Evolutionary conservation across 2,329 filamentous ascomycete species (phyloP), one percentile per base, ranked within the genome.

Genomic region (Coniochaeta pulveracea): DNA sequence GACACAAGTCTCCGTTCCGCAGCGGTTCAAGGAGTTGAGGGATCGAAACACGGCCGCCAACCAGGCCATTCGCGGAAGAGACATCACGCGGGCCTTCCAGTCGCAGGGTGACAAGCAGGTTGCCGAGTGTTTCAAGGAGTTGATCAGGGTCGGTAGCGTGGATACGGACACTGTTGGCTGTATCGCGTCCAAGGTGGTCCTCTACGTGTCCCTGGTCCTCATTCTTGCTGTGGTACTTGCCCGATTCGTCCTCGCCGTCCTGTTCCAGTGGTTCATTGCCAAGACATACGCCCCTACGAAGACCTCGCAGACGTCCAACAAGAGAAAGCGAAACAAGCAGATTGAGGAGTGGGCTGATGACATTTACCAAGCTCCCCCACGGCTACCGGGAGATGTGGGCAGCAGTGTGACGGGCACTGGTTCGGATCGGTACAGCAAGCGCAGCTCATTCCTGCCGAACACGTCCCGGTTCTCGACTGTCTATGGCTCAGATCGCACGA

Each of bases 331-430:
- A 38, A 81, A 88, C 45, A 77, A 81, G 46, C 86, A 96, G 60
- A 98, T 98, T 43, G 91, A 98, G 56, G 89, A 95, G 48, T 98
- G 91, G 91, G 81, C 80, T 10, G 85, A 96, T 43, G 91, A 98
- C 50, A 98, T 98, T 47, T 96, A 98, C 57, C 82, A 86, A 26
- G 83, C 89, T 4, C 85, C 86, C 16, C 78, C 81, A 35, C 82
- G 86, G 43, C 67, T 95, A 42, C 72, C 80, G 4, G 91, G 76
- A 12, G 76, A 94, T 47, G 63, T 80, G 26, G 72, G 74, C 37
- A 80, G 74, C 48, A 78, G 72, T 32, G 70, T 76, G 38, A 57
- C 58, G 14, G 68, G 66, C 33, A 57, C 58, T 12, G 68, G 66
- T 33, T 65, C 70, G 10, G 85, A 89, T 42, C 72, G 82, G 34